Evolutionary conservation across 352 stramenopile genomes (phyloP), one percentile per base, ranked within the genome.

Genomic region (Globisporangium nagaii): DNA sequence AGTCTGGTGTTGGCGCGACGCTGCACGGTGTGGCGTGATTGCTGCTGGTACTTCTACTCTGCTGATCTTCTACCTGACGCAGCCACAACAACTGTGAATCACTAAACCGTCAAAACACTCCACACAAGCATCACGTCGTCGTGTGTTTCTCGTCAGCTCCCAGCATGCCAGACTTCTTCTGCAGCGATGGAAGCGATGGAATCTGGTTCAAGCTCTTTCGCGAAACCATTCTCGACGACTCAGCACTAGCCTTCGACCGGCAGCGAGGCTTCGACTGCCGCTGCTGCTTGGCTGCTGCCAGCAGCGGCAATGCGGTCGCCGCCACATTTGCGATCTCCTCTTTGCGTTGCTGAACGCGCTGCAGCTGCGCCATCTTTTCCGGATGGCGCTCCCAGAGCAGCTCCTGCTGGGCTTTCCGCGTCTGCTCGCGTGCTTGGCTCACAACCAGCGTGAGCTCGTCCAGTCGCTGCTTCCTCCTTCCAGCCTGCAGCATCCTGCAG

Each of bases 391-490:
- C 50, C 50, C 57, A 64, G 1, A 64, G 50, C 42, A 39, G 15
- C 8, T 54, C 17, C 28, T 64, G 57, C 28, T 59, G 49, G 1
- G 22, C 4, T 4, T 13, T 19, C 4, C 25, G 57, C 25, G 27
- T 31, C 24, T 46, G 28, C 34, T 54, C 50, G 2, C 58, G 55
- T 2, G 65, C 59, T 17, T 44, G 47, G 2, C 32, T 57, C 45
- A 86, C 86, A 32, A 45, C 34, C 11, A 52, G 19, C 0, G 62
- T 53, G 3, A 62, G 31, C 4, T 55, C 17, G 19, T 70, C 44
- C n/a, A 86, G 58, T 39, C 73, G 44, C 41, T 72, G 51, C 11
- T 65, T 53, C 56, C 73, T 53, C 22, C 56, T 52, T 39, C 62
- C 58, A 39, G 56, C 20, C 1, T 58, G 40, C 11, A 84, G 41